Conservation (phyloP, 2,329 filamentous ascomycete species). For the Fusarium gaditjirri region DNA sequence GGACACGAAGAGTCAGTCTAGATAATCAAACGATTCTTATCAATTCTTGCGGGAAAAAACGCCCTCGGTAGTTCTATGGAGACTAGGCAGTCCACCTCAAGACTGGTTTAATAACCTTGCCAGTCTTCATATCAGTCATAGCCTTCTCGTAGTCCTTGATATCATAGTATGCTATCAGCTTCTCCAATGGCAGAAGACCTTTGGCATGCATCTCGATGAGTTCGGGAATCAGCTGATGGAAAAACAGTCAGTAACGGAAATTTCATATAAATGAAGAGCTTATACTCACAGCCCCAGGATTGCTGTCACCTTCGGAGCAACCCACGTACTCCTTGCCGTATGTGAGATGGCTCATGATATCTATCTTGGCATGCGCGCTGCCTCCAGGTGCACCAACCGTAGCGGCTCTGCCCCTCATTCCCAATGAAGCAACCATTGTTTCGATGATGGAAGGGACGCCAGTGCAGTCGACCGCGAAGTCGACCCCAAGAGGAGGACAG, state of each 20-base stretch:
- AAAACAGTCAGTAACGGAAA: background rate
- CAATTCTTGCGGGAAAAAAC: fast-evolving
- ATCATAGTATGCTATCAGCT: background rate
- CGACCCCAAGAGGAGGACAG: slow-evolving; percentile 6
- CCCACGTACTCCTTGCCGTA: slow-evolving; percentile 30
- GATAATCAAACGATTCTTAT: fast-evolving
- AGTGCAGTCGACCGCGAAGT: slow-evolving; percentile 32
- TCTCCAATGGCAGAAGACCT: background rate
- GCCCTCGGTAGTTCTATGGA: fast-evolving
- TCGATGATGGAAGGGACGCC: slow-evolving; percentile 21
- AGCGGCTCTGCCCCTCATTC: slow-evolving; percentile 17
- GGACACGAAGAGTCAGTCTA: fast-evolving
- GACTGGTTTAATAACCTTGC: background rate
- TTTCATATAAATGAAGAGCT: fast-evolving
- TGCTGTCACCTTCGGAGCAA: slow-evolving; percentile 19
- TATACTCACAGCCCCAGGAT: slow-evolving; percentile 2
- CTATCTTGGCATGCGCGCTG: background rate
- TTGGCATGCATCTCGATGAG: slow-evolving; percentile 8
- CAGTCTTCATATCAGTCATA: slow-evolving; percentile 1
- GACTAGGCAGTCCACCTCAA: background rate
- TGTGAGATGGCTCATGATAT: slow-evolving; percentile 16
- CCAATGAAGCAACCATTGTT: slow-evolving; percentile 11
- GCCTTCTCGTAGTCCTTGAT: background rate
- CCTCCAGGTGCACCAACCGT: slow-evolving; percentile 20
- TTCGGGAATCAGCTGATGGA: background rate